Percentiles rank a stretch among this genome's conserved stretches.
Evolutionary conservation across 805 yeast genomes (phyloP).

Genomic region (Blastobotrys peoriensis): DNA sequence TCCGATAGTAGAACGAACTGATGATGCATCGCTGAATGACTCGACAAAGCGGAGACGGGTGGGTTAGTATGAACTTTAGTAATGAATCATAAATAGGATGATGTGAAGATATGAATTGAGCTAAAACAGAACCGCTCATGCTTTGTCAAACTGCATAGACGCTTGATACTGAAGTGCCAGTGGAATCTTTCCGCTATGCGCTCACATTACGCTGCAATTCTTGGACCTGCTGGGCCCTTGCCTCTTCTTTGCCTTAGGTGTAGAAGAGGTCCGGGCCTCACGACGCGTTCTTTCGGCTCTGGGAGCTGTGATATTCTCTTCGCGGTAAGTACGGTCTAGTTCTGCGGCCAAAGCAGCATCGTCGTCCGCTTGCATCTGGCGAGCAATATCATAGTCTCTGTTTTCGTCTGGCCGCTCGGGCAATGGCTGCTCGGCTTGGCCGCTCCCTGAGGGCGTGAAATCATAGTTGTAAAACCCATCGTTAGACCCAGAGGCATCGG

Average conservation of each 20-base stretch:
- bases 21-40: background rate
- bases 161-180: no score
- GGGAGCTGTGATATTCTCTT: no score
- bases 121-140: constrained; percentile 2
- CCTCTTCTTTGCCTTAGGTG: no score
- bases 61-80: background rate
- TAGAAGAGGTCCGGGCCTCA: no score
- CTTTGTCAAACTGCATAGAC: no score
- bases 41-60: background rate
- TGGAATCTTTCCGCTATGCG: no score
- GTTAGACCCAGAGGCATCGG: constrained; percentile 59
- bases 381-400: constrained; percentile 28
- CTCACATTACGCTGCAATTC: no score
- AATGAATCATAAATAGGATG: background rate
- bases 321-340: constrained; percentile 2
- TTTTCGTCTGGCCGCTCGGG: constrained; percentile 9
- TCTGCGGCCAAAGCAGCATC: constrained; percentile 23
- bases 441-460: constrained; percentile 40
- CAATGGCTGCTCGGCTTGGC: constrained; percentile 9
- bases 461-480: constrained; percentile 65
- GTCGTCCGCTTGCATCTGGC: constrained; percentile 27
- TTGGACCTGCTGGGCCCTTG: no score
- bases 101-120: background rate
- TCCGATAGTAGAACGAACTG: background rate
- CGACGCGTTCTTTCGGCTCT: no score